phyloP scores from a whole-genome alignment of 2,329 filamentous ascomycete genomes.

The Nakataea oryzae region DNA sequence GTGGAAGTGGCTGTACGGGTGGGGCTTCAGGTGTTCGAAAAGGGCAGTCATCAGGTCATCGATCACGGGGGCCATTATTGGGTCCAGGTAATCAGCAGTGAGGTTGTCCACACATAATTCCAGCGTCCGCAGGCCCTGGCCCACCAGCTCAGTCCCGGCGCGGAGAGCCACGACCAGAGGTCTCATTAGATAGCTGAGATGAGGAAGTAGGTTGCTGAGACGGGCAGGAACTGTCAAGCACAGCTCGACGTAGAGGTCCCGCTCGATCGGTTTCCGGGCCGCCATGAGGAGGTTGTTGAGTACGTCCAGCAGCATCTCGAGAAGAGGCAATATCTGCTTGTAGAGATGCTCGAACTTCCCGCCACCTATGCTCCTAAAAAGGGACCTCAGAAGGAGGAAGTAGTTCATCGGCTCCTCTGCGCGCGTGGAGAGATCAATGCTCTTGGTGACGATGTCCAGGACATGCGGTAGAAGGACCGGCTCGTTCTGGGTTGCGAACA shows the following conservation, averaged over 20 bases:
- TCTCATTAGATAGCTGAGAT: conserved; percentile 93
- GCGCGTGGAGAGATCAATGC: conserved; percentile 88
- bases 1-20: conserved; percentile 94
- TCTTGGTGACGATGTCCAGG: conserved; percentile 93
- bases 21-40: conserved; percentile 88
- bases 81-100: conserved; percentile 93
- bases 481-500: conserved; percentile 92
- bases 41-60: conserved; percentile 97
- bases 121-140: conserved; percentile 83
- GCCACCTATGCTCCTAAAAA: conserved; percentile 94
- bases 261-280: conserved; percentile 78
- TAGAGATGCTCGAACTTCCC: conserved; percentile 97
- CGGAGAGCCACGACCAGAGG: conserved; percentile 91
- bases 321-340: conserved; percentile 89
- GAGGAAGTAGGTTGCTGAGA: conserved; percentile 86
- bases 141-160: conserved; percentile 85
- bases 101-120: conserved; percentile 98
- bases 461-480: conserved; percentile 92
- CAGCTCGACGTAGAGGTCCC: conserved; percentile 93
- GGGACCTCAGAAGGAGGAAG: conserved; percentile 80
- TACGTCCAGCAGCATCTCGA: conserved; percentile 96
- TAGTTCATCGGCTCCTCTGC: conserved; percentile 99
- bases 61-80: conserved; percentile 98
- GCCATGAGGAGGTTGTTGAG: conserved; percentile 90
- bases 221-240: conserved; percentile 92